Evolutionary conservation across 768 basidiomycete species (phyloP), one percentile per base, ranked within the genome.

Genomic region (Leccinum aurantiacum): DNA sequence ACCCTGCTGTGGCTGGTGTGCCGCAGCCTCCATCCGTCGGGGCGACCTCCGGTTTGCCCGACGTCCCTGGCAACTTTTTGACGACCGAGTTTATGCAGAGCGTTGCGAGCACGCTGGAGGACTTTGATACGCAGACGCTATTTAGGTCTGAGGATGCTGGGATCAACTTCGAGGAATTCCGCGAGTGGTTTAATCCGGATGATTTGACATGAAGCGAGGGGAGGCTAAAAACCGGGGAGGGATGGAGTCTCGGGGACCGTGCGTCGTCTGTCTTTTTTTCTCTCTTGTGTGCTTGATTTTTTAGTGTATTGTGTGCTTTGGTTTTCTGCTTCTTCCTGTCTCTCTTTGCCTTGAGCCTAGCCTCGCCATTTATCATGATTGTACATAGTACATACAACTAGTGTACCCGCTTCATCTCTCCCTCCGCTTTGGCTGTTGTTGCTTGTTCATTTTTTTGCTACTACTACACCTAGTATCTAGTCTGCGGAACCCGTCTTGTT

Each of bases 151-250:
- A 80, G 53, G 78, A 78, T 2, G 77, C 82, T 59, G 61, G 61
- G 0, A 73, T 88, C 68, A 84, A 87, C 67, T 88, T 89, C 63
- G 88, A 88, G 71, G 77, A 86, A 67, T 90, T 90, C 72, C 84
- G 86, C 57, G 85, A 88, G 66, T 90, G 88, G 88, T 89, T 90
- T 65, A 86, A 85, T 68, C 81, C 80, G 6, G 82, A 86, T 29
- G 72, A 74, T 62, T 48, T 74, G 72, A 72, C 1, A 64, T 74
- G 57, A 74, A 72, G 63, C 70, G 48, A 63, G 0, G 37, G 37
- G 37, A 38, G 37, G 17, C 17, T 38, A 38, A 38, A 38, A 38
- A 17, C 17, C 7, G 7, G 14, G 37, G 37, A 37, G 15, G 37
- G 15, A 15, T 37, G 14, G 15, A 38, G 59, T 3, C 44, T 46